Evolutionary conservation across 306 rosid genomes (phyloP).

Genomic region (Medicago lupulina): DNA sequence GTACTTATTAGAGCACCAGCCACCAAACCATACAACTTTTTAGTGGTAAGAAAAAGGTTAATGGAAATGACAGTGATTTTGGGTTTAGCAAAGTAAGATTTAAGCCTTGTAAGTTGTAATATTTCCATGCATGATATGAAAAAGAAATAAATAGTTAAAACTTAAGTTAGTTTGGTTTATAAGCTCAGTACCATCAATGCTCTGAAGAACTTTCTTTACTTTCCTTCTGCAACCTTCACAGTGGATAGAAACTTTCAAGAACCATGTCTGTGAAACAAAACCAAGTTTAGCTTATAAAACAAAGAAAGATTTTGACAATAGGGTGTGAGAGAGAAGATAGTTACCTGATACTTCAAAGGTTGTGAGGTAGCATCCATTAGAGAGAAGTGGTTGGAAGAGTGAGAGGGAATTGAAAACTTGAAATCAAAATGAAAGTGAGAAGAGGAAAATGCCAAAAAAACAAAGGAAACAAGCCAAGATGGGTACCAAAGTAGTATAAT

Average conservation of each 20-base stretch:
- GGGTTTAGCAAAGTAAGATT: conserved; percentile 17
- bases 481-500: conserved; percentile 41
- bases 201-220: conserved; percentile 79
- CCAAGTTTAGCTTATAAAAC: not conserved
- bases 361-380: conserved; percentile 62
- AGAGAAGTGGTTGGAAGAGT: conserved; percentile 25
- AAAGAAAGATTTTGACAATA: not conserved
- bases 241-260: conserved; percentile 67
- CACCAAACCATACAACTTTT: not conserved
- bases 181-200: conserved; percentile 70
- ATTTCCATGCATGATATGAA: conserved; percentile 40
- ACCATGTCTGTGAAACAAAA: conserved; percentile 52
- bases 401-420: conserved; percentile 40
- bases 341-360: conserved; percentile 62
- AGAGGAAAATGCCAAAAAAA: conserved; percentile 1
- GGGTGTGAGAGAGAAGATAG: not conserved
- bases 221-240: conserved; percentile 90
- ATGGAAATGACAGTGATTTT: conserved; percentile 5
- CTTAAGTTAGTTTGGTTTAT: conserved; percentile 33
- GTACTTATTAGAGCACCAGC: not conserved
- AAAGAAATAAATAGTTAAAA: not conserved
- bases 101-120: conserved; percentile 18
- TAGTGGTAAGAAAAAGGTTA: not conserved
- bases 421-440: conserved; percentile 29
- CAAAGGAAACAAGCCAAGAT: not conserved